Evolutionary conservation across 164 flowering plant genomes (phyloP), one percentile per base, ranked within the genome.

Genomic region (Paratinospora sagittata): DNA sequence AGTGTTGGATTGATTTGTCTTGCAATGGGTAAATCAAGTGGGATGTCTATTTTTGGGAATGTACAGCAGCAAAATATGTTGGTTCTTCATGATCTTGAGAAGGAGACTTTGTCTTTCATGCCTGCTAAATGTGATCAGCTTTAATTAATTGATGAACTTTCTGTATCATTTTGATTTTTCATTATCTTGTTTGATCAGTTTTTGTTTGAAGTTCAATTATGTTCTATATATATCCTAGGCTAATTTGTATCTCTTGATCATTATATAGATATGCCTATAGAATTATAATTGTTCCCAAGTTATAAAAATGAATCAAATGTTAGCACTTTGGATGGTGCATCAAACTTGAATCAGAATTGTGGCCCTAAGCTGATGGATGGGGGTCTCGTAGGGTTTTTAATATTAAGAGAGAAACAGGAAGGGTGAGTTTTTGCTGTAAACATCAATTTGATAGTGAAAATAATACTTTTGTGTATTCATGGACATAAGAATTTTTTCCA

Each of bases 11-110:
- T 90, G 74, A 49, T 84, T 10, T 95, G 98, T 72, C 80, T 95
- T 80, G 90, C 92, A 9, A 88, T 95, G 87, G 90, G 88, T 69
- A 57, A 78, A 13, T 80, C 91, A 0, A 76, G 70, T 16, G 98
- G 92, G 1, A 81, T 92, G 88, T 95, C 98, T 1, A 88, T 95
- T 0, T 80, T 95, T 26, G 98, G 97, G 9, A 95, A 92, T 73
- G 43, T 89, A 9, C 97, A 92, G 77, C 97, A 90, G 77, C 97
- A 92, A 72, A 92, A 95, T 66, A 70, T 88, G 80, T 61, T 87
- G 79, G 87, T 95, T 37, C 23, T 82, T 14, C 85, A 95, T 80
- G 97, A 95, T 84, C 88, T 95, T 45, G 78, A 57, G 3, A 84
- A 88, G 77, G 85, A 85, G 72, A 82, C 80, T 0, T 0, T 92